These are phyloP conservation scores for Luffa acutangula DNA, from an alignment of 306 rosid species.

Conservation along the genomic window DNA sequence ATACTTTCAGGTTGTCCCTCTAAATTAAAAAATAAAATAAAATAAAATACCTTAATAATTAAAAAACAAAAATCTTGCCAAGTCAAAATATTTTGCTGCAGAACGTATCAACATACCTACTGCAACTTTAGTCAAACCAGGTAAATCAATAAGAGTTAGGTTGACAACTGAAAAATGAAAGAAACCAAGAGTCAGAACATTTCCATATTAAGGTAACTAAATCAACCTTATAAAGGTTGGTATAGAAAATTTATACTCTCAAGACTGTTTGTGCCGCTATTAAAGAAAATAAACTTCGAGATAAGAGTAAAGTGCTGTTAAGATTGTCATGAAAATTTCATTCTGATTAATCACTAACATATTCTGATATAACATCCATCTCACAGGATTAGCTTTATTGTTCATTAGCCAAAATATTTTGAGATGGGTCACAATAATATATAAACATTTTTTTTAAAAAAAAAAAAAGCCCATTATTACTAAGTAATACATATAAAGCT, in stretches of 20 bases:
- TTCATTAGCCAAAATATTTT: not conserved
- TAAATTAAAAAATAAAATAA: conserved; percentile 19
- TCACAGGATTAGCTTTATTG: not conserved
- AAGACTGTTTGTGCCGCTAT: not conserved
- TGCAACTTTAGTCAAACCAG: conserved; percentile 96
- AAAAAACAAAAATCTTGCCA: not conserved
- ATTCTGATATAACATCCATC: not conserved
- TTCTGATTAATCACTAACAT: not conserved
- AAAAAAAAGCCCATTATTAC: not conserved
- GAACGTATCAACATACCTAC: conserved; percentile 46
- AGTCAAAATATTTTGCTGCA: not conserved
- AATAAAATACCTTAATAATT: not conserved
- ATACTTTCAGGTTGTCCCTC: conserved; percentile 95
- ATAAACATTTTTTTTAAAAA: not conserved
- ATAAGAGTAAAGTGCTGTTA: not conserved
- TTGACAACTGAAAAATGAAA: conserved; percentile 73
- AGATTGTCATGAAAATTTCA: not conserved
- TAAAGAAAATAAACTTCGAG: not conserved
- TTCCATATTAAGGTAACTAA: not conserved
- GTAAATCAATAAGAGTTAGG: conserved; percentile 85
- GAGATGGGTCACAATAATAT: not conserved
- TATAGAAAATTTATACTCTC: not conserved
- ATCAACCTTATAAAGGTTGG: not conserved
- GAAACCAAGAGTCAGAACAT: conserved; percentile 6
- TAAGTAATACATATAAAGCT: not conserved